Percentiles rank a stretch among this genome's conserved stretches.
phyloP scores from a whole-genome alignment of 2,329 filamentous ascomycete genomes.

The Chaetomium strumarium region DNA sequence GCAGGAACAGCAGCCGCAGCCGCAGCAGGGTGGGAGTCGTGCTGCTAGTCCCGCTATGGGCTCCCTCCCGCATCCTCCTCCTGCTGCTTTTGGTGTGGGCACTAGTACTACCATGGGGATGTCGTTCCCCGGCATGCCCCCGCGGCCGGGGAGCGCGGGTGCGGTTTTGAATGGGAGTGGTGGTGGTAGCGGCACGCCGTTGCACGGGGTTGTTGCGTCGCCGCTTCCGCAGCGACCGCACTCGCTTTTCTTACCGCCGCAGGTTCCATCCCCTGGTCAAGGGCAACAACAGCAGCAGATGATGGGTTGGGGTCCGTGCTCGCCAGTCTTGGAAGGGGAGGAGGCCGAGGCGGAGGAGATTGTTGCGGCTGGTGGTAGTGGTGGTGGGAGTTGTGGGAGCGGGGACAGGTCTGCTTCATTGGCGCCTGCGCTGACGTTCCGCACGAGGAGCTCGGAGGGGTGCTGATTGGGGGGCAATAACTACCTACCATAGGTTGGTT shows the following conservation, averaged over 20 bases:
- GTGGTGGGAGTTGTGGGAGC: slow-evolving; percentile 1
- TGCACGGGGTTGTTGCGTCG: neutral
- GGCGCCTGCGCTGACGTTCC: slow-evolving; percentile 25
- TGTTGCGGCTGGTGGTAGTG: slow-evolving; percentile 7
- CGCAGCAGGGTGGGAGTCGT: slow-evolving; percentile 25
- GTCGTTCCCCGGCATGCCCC: slow-evolving; percentile 18
- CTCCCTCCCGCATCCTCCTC: no score
- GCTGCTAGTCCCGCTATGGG: no score
- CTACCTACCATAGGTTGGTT: no score
- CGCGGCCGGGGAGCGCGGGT: slow-evolving; percentile 15
- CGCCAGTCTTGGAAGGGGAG: slow-evolving; percentile 38
- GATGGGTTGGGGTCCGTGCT: slow-evolving; percentile 28
- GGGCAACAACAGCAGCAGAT: slow-evolving; percentile 15
- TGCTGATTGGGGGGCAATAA: no score
- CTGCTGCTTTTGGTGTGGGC: slow-evolving; percentile 17
- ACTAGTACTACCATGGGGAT: slow-evolving; percentile 46
- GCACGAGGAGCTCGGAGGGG: neutral
- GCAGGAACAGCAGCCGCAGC: neutral
- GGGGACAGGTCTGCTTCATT: slow-evolving; percentile 7
- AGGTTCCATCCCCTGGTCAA: slow-evolving; percentile 16
- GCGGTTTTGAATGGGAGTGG: neutral
- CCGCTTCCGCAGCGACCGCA: slow-evolving; percentile 9
- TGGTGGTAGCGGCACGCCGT: neutral
- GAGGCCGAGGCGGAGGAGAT: slow-evolving; percentile 25
- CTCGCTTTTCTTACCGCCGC: slow-evolving; percentile 13